phyloP scores from a whole-genome alignment of 129 eudicot genomes.

The Smallanthus sonchifolius region DNA sequence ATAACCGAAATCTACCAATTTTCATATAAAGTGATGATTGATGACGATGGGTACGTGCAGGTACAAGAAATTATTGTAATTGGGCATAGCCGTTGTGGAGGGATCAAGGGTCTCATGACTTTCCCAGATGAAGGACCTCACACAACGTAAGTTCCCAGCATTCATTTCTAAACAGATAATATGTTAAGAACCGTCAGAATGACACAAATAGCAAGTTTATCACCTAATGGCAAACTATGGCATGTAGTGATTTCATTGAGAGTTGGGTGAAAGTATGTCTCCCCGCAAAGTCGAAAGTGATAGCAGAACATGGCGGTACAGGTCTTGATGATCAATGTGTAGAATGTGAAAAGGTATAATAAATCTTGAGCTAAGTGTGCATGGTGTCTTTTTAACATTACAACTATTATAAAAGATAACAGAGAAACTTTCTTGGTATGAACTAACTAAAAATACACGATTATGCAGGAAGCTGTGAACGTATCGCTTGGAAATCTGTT shows the following conservation, averaged over 20 bases:
- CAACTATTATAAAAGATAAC: not conserved
- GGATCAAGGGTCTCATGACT: constrained; percentile 98
- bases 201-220: not conserved
- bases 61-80: constrained; percentile 80
- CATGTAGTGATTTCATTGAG: constrained; percentile 83
- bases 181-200: not conserved
- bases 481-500: constrained; percentile 76
- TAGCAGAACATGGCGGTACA: constrained; percentile 32
- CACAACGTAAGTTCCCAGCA: constrained; percentile 50
- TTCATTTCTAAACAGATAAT: not conserved
- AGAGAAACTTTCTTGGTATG: not conserved
- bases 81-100: constrained; percentile 97
- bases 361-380: not conserved
- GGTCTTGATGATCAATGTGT: constrained; percentile 59
- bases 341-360: constrained; percentile 67
- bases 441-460: too few species aligned
- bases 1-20: not conserved
- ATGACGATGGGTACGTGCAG: constrained; percentile 26
- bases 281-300: constrained; percentile 79
- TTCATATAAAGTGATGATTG: not conserved
- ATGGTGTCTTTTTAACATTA: too few species aligned
- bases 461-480: constrained; percentile 83
- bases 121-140: constrained; percentile 70
- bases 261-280: constrained; percentile 78
- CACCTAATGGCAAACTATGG: not conserved